A percentile compares a stretch with the other conserved stretches of the same genome.
Evolutionary conservation across 768 basidiomycete species (phyloP).

Genomic region (Cantharellus cinnabarinus): DNA sequence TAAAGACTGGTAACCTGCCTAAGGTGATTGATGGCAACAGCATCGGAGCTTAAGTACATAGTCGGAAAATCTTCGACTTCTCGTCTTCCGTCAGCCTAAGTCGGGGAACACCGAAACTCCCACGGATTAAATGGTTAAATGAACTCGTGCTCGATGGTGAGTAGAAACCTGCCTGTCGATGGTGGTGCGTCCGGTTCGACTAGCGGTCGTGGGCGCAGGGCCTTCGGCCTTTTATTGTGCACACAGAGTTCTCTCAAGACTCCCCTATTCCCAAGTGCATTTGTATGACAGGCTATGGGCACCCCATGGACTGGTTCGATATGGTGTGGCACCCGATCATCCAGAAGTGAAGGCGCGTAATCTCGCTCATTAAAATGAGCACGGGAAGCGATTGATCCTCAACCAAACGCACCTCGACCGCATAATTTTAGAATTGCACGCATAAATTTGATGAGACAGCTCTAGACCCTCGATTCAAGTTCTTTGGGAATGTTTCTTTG

Average conservation of each 20-base stretch:
- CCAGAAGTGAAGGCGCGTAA: constrained; percentile 79
- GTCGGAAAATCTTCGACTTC: too few relatives aligned
- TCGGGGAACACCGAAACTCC: too few relatives aligned
- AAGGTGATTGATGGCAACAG: too few relatives aligned
- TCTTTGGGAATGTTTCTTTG: constrained; percentile 68
- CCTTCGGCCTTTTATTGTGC: constrained; percentile 96
- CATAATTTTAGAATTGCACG: constrained; percentile 61
- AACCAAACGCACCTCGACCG: constrained; percentile 1
- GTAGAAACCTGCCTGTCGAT: too few relatives aligned
- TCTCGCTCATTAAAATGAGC: background rate
- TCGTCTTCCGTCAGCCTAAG: too few relatives aligned
- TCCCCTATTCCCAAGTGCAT: constrained; percentile 45
- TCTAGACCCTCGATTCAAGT: constrained; percentile 57
- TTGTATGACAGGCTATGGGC: constrained; percentile 86
- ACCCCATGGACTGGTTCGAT: constrained; percentile 85
- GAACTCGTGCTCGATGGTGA: too few relatives aligned
- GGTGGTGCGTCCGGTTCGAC: constrained; percentile 2
- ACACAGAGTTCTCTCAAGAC: constrained; percentile 52
- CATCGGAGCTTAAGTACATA: too few relatives aligned
- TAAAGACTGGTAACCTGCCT: too few relatives aligned
- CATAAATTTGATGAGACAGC: constrained; percentile 82
- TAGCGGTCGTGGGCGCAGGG: constrained; percentile 84
- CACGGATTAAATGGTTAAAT: too few relatives aligned
- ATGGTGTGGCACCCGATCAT: constrained; percentile 95
- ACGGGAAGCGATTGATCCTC: background rate